Base-by-base conservation (phyloP, 2,329 filamentous ascomycete species). In the Xylariaceae sp. region DNA sequence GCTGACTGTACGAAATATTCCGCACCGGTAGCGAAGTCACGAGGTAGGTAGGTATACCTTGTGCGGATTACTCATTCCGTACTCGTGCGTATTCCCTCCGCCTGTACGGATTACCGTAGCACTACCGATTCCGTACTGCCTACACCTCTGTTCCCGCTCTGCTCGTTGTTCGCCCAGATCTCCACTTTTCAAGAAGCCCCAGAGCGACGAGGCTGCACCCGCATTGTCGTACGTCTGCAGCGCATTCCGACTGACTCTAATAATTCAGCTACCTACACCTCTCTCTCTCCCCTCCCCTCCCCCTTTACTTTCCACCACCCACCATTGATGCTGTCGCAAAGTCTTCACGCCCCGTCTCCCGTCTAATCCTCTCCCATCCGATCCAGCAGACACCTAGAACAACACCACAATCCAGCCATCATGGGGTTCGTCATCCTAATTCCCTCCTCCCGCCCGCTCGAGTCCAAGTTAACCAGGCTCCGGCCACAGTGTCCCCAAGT, bases 401-500 rank as follows among this genome's bases (percentile, higher is more conserved):
- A 42, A 42, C 37, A 42, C 3, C 37, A 42, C 3, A 13, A 42
- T 13, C 8, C 37, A 42, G 44, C 56, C 51, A 56, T 47, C 59
- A 70, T 70, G 68, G 68, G 68, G 68, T 69, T 55, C 62, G 61
- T 60, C 11, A n/a, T 45, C 18, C 18, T 56, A n/a, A 15, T 11
- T 15, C 15, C 51, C 51, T 10, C 9, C 15, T 39, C 18, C 35
- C 51, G 47, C 52, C 9, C 23, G 30, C 18, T 57, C 52, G 56
- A 30, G 4, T 34, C 17, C 37, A 3, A 13, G 56, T 66, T 68
- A 59, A 70, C 59, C 53, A 11, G 47, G 13, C 44, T 13, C 23
- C 13, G 13, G 42, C 30, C 9, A 15, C 39, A 83, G 83, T 82
- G 82, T 86, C 66, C 89, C 89, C 73, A 96, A 96, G 74, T 96